Base-by-base conservation (phyloP, 2,329 filamentous ascomycete genomes). In the Aspergillus aculeatus region DNA sequence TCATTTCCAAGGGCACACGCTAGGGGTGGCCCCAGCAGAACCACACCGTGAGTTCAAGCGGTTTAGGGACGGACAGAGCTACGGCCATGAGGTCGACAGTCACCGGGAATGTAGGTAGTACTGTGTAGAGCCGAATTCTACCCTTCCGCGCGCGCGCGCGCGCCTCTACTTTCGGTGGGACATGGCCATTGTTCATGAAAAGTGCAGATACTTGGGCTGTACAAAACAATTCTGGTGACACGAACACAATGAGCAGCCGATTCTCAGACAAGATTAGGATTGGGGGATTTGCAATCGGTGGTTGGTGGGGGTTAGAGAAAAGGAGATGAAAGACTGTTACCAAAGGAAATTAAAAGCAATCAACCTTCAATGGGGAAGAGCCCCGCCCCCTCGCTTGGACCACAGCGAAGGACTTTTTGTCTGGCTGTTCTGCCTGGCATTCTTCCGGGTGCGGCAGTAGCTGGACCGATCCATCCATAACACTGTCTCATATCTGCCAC, bases 341-440 rank as follows among this genome's bases (percentile, higher is more conserved):
- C 38, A 47, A 23, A 47, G 41, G 41, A 48, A 47, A 55, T 48
- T 55, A 48, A 48, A 47, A 35, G 4, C 32, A 35, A 16, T 35
- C 32, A 35, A 47, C 47, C 47, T 32, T 55, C 47, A 54, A 54
- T 47, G 10, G 26, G 53, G 19, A 55, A 23, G 9, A 48, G 53
- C 53, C 53, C 53, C 53, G 53, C 53, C 53, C 52, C 53, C 53
- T 55, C 53, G 53, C 41, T 55, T 55, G 53, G 19, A 29, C 5
- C 23, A 23, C 47, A 19, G 38, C 16, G 38, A 19, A 44, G 38
- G 38, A 19, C 16, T 44, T n/a, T 44, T 44, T 44, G 14, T 3
- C 38, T 44, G 5, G 14, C 38, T 6, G 14, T 19, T 19, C 16
- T 44, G 38, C 12, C 38, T 44, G 38, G 38, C 38, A 44, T 44